Percentiles rank a stretch among this genome's conserved stretches.
These are phyloP conservation scores for Barbatosphaeria neglecta DNA, from an alignment of 495 filamentous ascomycete genomes.

Conservation along the genomic window DNA sequence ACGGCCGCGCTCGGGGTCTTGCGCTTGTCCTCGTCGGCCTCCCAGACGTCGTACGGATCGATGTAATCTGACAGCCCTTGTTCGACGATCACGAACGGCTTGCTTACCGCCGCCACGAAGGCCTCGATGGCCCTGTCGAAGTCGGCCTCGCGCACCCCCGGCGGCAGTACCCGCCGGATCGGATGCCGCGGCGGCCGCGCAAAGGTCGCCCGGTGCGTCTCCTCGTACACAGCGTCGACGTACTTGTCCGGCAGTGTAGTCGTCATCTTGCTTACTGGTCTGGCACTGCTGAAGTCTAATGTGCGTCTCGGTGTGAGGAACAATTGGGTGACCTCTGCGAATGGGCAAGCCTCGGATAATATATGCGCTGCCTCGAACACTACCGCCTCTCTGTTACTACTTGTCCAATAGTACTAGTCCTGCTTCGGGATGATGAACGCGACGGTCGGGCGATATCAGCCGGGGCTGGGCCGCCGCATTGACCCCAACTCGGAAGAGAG, in stretches of 20 bases:
- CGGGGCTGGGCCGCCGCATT: not conserved
- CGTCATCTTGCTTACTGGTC: constrained; percentile 12
- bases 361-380: no score
- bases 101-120: constrained; percentile 13
- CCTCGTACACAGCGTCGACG: constrained; percentile 13
- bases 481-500: not conserved
- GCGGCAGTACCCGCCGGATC: constrained; percentile 23
- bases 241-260: constrained; percentile 10
- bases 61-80: constrained; percentile 29
- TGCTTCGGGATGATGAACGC: not conserved
- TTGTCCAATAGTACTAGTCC: not conserved
- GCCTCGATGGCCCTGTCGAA: constrained; percentile 18
- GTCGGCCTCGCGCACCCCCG: constrained; percentile 22
- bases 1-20: constrained; percentile 32
- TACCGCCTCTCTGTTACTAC: no score
- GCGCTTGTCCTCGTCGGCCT: constrained; percentile 12
- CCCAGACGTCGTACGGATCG: constrained; percentile 31
- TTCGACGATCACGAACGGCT: constrained; percentile 23
- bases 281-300: no score
- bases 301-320: no score
- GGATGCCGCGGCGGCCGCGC: constrained; percentile 10
- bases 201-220: constrained; percentile 11
- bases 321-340: no score
- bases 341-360: no score
- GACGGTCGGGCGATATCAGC: not conserved